Percentiles rank a stretch among this genome's conserved stretches.
Evolutionary conservation across 2,329 filamentous ascomycete species (phyloP).

Genomic region (Fusarium heterosporum): DNA sequence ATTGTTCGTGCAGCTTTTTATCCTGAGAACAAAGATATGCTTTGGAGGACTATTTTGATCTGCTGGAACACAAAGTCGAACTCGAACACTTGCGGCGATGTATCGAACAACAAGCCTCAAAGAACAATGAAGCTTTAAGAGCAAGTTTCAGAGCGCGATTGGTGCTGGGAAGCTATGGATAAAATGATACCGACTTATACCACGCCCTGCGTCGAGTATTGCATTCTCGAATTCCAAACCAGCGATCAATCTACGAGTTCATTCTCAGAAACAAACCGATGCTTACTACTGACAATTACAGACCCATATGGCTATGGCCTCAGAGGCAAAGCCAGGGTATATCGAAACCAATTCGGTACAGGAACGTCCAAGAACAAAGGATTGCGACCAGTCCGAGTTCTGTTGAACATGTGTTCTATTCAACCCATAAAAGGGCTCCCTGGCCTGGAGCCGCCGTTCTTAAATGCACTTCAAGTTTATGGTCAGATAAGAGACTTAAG

Average conservation of each 20-base stretch:
- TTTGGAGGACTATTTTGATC: background rate
- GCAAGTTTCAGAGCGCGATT: constrained; percentile 4
- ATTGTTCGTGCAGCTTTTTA: background rate
- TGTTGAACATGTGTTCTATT: background rate
- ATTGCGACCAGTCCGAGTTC: background rate
- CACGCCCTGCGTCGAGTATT: constrained; percentile 4
- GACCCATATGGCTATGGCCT: background rate
- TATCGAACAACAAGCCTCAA: background rate
- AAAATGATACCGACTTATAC: constrained; percentile 7
- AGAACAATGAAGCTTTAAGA: constrained; percentile 10
- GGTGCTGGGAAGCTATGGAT: constrained; percentile 3
- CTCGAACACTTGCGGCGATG: constrained; percentile 4
- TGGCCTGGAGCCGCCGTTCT: background rate
- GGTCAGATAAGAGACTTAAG: background rate
- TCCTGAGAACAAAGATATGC: constrained; percentile 10
- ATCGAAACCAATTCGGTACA: background rate
- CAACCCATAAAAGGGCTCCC: constrained; percentile 8
- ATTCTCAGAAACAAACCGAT: background rate
- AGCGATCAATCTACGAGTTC: background rate
- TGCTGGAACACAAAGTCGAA: constrained; percentile 2
- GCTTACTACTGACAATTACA: background rate
- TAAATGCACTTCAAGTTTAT: background rate
- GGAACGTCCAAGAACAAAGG: constrained; percentile 1
- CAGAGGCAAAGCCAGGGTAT: background rate
- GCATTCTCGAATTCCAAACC: constrained; percentile 2